These are phyloP conservation scores for Aspergillus niger DNA, from an alignment of 2,329 filamentous ascomycete genomes.

Conservation along the genomic window DNA sequence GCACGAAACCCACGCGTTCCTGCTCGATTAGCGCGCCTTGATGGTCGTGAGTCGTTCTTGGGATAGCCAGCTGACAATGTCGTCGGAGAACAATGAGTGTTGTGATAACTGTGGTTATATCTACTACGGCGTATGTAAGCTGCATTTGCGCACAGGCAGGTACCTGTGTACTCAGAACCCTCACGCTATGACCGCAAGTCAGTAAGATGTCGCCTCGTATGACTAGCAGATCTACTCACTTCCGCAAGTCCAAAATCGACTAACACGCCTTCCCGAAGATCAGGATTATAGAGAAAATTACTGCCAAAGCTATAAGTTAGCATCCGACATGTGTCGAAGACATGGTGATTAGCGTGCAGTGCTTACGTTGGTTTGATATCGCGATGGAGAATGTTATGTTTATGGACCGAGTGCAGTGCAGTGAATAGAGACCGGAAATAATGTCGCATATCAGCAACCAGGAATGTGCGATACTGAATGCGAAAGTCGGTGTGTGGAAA, in stretches of 20 bases:
- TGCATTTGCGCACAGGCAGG: constrained; percentile 77
- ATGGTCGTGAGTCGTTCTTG: constrained; percentile 84
- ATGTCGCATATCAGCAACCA: constrained; percentile 78
- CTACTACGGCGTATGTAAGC: constrained; percentile 61
- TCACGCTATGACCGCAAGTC: constrained; percentile 51
- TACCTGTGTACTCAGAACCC: constrained; percentile 46
- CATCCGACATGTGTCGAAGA: neutral
- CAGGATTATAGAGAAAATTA: constrained; percentile 90
- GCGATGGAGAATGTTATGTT: constrained; percentile 81
- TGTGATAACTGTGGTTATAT: constrained; percentile 61
- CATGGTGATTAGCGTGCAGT: neutral
- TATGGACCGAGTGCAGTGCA: constrained; percentile 80
- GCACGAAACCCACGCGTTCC: constrained; percentile 95
- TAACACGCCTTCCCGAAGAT: constrained; percentile 74
- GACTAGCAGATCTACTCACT: constrained; percentile 33
- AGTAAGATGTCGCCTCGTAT: constrained; percentile 1
- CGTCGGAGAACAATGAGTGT: constrained; percentile 48
- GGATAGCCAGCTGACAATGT: constrained; percentile 69
- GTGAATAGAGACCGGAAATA: constrained; percentile 89
- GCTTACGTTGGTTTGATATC: constrained; percentile 88
- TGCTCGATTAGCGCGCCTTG: constrained; percentile 87
- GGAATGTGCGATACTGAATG: constrained; percentile 86
- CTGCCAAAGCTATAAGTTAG: constrained; percentile 29
- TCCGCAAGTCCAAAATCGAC: constrained; percentile 99
- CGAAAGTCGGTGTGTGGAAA: constrained; percentile 95